Evolutionary conservation across 2,329 filamentous ascomycete genomes (phyloP), one percentile per base, ranked within the genome.

Genomic region (Ploettnerulaceae sp.): DNA sequence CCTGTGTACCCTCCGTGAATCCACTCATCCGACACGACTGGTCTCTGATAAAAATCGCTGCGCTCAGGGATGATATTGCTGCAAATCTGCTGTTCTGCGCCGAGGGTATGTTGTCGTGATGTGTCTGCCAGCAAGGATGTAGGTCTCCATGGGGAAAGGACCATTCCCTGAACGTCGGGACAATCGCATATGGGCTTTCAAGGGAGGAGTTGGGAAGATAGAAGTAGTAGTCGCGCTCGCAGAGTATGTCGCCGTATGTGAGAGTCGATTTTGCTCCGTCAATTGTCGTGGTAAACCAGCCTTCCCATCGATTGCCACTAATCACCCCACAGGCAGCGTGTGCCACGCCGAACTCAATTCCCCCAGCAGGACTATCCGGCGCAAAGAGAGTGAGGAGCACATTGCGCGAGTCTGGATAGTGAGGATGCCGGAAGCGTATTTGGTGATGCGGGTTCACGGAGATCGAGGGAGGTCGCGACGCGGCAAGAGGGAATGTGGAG

Each of bases 281-380:
- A n/a, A 3, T 3, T n/a, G 7, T 29, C 4, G 26, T 11, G 26
- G 9, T 29, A 9, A 29, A n/a, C 38, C 45, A 52, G 21, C 45
- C 41, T 39, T 52, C 22, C 45, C 49, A 52, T 17, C 44, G n/a
- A 28, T 53, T 53, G 36, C 48, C 51, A 28, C 22, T 44, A 24
- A 53, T 39, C 11, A 53, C 21, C 4, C 47, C 47, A 46, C 51
- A 53, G 29, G 37, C 44, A 31, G 36, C 40, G 17, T 42, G 40
- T 22, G 26, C 40, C n/a, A 48, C 28, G 8, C 40, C 51, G 31
- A 48, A 51, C 34, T 53, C 29, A 14, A 51, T 36, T 7, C 47
- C 51, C 3, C 51, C 51, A 36, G 28, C 25, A 21, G 51, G 40
- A 31, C 4, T 15, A 25, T 53, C 51, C 4, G 45, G 40, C 7